These are phyloP conservation scores for Colletotrichum lentis DNA, from an alignment of 2,329 filamentous ascomycete species.

Conservation along the genomic window DNA sequence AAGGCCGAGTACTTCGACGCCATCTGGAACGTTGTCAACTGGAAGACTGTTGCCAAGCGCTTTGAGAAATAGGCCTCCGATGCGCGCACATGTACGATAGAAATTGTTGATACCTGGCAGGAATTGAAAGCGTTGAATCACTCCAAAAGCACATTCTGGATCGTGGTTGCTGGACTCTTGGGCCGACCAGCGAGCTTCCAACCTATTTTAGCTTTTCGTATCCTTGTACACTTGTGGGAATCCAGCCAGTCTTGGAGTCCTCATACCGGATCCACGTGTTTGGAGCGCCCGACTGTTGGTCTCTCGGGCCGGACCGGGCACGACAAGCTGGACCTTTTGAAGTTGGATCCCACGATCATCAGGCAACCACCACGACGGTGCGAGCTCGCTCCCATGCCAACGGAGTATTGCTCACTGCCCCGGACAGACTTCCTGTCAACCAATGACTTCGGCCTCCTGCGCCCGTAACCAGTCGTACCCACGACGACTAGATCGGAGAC, in stretches of 20 bases:
- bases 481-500: conserved; percentile 25
- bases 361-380: conserved; percentile 13
- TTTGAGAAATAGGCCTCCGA: conserved; percentile 60
- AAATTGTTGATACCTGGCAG: conserved; percentile 30
- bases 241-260: conserved; percentile 37
- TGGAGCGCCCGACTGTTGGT: conserved; percentile 22
- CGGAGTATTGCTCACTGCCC: conserved; percentile 27
- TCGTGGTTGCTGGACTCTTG: not conserved
- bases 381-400: conserved; percentile 3
- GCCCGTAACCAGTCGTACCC: conserved; percentile 27
- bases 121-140: conserved; percentile 16
- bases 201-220: conserved; percentile 37
- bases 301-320: conserved; percentile 31
- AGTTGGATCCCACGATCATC: conserved; percentile 36
- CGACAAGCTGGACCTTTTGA: conserved; percentile 39
- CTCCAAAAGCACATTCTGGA: not conserved
- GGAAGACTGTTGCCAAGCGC: conserved; percentile 85
- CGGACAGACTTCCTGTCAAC: not conserved
- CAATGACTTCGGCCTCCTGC: not conserved
- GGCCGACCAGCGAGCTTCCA: not conserved
- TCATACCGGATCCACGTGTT: conserved; percentile 42
- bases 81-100: conserved; percentile 26
- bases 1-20: conserved; percentile 95
- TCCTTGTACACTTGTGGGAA: conserved; percentile 39
- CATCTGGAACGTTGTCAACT: conserved; percentile 96